Conservation (phyloP, 805 yeast genomes). For the Saccharomycopsis microspora region DNA sequence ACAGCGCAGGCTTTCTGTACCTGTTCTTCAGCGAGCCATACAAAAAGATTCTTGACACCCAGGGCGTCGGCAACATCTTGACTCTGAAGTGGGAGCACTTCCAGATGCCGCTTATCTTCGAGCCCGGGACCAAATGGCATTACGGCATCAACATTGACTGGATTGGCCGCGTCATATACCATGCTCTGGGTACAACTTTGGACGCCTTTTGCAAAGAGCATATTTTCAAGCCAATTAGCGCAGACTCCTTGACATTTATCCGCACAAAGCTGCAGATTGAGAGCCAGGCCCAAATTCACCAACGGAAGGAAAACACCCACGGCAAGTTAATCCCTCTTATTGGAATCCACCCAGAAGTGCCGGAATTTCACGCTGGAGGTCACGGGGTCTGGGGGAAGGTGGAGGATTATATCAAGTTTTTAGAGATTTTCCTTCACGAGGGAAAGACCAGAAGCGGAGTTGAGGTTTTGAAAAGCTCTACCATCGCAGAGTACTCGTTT, state of each 20-base stretch:
- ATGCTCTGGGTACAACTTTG: conserved; percentile 20
- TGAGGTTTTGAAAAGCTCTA: conserved; percentile 23
- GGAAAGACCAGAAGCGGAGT: conserved; percentile 26
- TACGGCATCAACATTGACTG: conserved; percentile 26
- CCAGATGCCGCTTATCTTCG: conserved; percentile 20
- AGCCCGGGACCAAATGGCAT: conserved; percentile 26
- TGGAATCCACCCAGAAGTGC: conserved; percentile 17
- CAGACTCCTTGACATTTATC: conserved; percentile 19
- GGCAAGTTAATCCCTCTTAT: conserved; percentile 12
- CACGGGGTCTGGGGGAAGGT: conserved; percentile 30
- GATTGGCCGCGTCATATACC: conserved; percentile 24
- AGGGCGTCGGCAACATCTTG: conserved; percentile 15
- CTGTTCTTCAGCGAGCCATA: conserved; percentile 21
- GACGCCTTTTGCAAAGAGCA: conserved; percentile 21
- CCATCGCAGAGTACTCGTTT: conserved; percentile 23
- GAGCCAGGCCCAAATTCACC: conserved; percentile 19
- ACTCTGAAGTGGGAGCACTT: conserved; percentile 17
- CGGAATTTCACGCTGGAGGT: conserved; percentile 28
- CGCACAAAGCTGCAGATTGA: conserved; percentile 15
- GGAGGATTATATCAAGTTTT: conserved; percentile 27
- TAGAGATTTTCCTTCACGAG: conserved; percentile 29
- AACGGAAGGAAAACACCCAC: conserved; percentile 17
- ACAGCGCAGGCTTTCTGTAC: conserved; percentile 28
- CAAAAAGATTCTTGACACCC: conserved; percentile 13
- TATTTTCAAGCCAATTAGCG: conserved; percentile 22